Conservation (phyloP, 169 alveolate genomes). For the Perkinsus marinus region DNA sequence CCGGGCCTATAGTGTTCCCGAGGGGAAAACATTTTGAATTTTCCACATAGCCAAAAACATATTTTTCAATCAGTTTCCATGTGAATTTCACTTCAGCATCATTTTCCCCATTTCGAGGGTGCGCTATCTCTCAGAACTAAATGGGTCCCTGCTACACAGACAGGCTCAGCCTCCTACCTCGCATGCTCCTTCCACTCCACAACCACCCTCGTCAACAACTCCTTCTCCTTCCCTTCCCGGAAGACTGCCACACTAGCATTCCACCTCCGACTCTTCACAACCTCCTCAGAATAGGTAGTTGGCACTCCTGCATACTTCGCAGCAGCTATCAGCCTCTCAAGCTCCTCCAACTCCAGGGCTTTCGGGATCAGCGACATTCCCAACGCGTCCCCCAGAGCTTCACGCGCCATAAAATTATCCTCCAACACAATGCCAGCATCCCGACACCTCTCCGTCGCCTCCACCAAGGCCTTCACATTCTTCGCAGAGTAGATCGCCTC, state of each 20-base stretch:
- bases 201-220: not conserved
- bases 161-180: too few relatives aligned
- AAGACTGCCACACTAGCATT: not conserved
- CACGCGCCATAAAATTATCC: not conserved
- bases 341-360: not conserved
- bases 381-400: not conserved
- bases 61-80: too few relatives aligned
- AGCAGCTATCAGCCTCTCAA: not conserved
- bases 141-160: too few relatives aligned
- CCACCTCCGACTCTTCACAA: not conserved
- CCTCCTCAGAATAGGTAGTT: not conserved
- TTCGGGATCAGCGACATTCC: not conserved
- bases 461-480: not conserved
- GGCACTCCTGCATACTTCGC: not conserved
- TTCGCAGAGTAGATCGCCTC: not conserved
- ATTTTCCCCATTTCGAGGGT: too few relatives aligned
- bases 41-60: too few relatives aligned
- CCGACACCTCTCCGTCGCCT: not conserved
- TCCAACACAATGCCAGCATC: not conserved
- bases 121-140: too few relatives aligned
- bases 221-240: not conserved
- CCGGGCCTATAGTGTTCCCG: not conserved
- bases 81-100: too few relatives aligned
- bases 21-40: not conserved
- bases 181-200: not conserved